Conservation (phyloP, 129 eudicot species). For the Ambrosia trifida region DNA sequence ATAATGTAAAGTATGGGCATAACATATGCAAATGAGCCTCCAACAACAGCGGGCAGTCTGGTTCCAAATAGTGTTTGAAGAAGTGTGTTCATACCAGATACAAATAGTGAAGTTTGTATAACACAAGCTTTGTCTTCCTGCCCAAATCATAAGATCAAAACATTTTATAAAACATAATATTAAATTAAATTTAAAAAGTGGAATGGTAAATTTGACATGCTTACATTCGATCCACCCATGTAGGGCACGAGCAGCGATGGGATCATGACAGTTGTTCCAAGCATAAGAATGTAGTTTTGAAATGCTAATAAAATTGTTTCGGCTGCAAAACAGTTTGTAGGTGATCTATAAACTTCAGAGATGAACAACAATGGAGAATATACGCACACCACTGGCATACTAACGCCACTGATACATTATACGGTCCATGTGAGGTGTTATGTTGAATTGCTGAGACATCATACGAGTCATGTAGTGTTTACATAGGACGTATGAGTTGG, state of each 20-base stretch:
- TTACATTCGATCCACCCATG: constrained; percentile 97
- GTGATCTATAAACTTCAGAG: background rate
- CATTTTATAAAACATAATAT: background rate
- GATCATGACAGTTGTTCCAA: constrained; percentile 95
- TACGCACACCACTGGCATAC: too few species aligned
- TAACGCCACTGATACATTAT: too few species aligned
- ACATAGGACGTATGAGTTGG: too few species aligned
- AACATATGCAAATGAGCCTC: constrained; percentile 93
- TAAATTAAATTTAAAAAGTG: background rate
- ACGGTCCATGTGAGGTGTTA: too few species aligned
- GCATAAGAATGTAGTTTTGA: constrained; percentile 88
- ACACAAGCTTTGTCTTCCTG: constrained; percentile 98
- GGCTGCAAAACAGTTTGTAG: constrained; percentile 52
- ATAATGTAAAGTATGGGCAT: constrained; percentile 87
- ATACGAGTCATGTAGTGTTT: too few species aligned
- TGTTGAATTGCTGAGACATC: too few species aligned
- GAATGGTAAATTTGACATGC: constrained; percentile 15
- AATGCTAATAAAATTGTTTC: constrained; percentile 91
- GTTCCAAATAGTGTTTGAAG: constrained; percentile 95
- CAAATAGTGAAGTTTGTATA: constrained; percentile 86
- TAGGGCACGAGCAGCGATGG: constrained; percentile 76
- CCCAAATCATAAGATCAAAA: background rate
- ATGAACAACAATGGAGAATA: background rate
- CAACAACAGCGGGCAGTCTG: constrained; percentile 90
- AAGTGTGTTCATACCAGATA: constrained; percentile 89